Base-by-base conservation (phyloP, 2,329 filamentous ascomycete species). In the Apiospora hydei region DNA sequence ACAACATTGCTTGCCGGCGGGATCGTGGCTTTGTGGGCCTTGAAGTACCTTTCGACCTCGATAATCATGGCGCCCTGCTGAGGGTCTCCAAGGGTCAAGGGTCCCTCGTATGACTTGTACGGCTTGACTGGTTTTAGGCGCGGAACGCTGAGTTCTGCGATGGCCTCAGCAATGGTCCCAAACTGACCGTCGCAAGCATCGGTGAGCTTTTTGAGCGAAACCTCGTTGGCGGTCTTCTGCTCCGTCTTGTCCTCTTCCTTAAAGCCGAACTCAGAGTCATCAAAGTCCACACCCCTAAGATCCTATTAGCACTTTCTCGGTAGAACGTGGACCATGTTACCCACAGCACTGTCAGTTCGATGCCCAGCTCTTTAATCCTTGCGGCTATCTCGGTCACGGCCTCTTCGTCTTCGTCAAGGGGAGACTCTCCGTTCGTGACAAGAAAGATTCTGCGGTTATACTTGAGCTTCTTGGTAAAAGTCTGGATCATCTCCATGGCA, bases 11-110 rank as follows among this genome's bases (percentile, higher is more conserved):
- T 97, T 38, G 96, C 94, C 11, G 92, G 88, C 3, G 92, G 90
- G 1, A 95, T 88, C 73, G 89, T 89, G 10, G 94, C 94, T 41
- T 92, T 84, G 82, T 95, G 94, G 0, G 93, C 96, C 81, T 93
- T 93, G 77, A 95, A 96, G 80, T 97, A 99, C 71, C 96, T 90
- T 81, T 98, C 95, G 1, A 99, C 92, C 71, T 94, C 91, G 78
- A 99, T 97, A 30, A 88, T 89, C 78, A 98, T 83, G 1, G 95
- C 93, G 77, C 94, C 95, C 24, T 89, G 88, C n/a, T 88, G 84
- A 0, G 91, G 88, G 76, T 98, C 90, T 4, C 96, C 96, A 2
- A 99, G 88, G 0, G 91, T 94, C 41, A 99, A 87, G 2, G 88
- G 84, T 0, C 96, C 96, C 76, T 93, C 94, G 80, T 93, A 99